A percentile compares a stretch with the other conserved stretches of the same genome.
phyloP scores from a whole-genome alignment of 1,139 yeast species.

The Kurtzmaniella quercitrusa region DNA sequence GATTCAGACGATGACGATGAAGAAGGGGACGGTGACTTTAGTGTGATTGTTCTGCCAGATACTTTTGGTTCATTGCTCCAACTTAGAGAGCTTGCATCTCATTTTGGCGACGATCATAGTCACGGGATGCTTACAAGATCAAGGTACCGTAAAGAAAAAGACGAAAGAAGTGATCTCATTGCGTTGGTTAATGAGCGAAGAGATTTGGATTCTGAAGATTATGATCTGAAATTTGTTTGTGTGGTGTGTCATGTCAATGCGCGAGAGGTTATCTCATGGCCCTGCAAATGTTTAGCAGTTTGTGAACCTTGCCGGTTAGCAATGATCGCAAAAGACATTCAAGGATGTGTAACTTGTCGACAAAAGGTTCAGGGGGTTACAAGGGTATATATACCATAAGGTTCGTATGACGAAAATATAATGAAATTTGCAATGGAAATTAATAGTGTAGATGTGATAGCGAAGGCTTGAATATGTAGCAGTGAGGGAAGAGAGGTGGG shows the following conservation, averaged over 20 bases:
- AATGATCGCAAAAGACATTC: conserved; percentile 70
- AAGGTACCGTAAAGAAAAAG: conserved; percentile 20
- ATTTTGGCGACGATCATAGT: conserved; percentile 19
- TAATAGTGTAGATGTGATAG: neutral
- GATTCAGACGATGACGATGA: neutral
- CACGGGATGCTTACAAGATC: conserved; percentile 41
- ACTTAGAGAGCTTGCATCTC: conserved; percentile 14
- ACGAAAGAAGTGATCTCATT: conserved; percentile 22
- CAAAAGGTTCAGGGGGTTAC: conserved; percentile 60
- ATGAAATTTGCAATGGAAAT: too few species aligned
- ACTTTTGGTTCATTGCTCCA: conserved; percentile 2
- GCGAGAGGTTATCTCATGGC: conserved; percentile 85
- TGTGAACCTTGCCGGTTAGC: conserved; percentile 81
- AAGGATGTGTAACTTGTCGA: conserved; percentile 84
- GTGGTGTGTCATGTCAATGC: conserved; percentile 77
- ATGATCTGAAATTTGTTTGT: conserved; percentile 43
- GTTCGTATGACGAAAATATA: too few species aligned
- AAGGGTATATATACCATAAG: conserved; percentile 48
- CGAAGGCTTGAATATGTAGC: neutral
- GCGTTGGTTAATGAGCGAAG: conserved; percentile 20
- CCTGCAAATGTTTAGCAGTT: conserved; percentile 83
- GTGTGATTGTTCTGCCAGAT: conserved; percentile 2
- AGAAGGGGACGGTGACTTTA: neutral
- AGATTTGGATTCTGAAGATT: conserved; percentile 10
- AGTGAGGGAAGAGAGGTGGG: neutral